Evolutionary conservation across 345 rosid species (phyloP).

Genomic region (Mangifera indica): DNA sequence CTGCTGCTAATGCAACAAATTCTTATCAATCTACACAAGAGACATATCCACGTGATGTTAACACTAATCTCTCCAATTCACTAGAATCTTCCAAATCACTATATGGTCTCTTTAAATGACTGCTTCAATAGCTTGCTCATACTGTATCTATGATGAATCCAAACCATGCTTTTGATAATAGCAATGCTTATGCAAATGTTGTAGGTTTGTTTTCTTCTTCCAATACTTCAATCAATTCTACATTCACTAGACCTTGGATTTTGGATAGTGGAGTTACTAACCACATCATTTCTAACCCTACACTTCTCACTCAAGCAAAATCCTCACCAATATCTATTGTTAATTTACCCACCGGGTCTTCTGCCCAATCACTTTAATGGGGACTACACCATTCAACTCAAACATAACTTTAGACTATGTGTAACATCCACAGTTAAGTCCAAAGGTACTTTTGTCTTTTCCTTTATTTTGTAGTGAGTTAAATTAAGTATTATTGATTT

Average conservation of each 20-base stretch:
- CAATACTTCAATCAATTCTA: not conserved
- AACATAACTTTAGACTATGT: too few relatives aligned
- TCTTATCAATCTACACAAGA: not conserved
- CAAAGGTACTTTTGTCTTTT: too few relatives aligned
- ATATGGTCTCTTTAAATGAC: not conserved
- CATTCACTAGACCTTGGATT: not conserved
- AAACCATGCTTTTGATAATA: not conserved
- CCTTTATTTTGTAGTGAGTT: too few relatives aligned
- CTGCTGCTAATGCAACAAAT: not conserved
- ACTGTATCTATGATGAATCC: not conserved
- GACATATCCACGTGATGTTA: not conserved
- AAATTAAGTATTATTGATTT: too few relatives aligned
- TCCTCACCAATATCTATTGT: too few relatives aligned
- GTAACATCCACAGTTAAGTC: too few relatives aligned
- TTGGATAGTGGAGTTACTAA: not conserved
- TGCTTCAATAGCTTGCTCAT: not conserved
- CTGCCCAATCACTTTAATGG: too few relatives aligned
- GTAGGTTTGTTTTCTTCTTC: not conserved
- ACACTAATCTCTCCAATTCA: too few relatives aligned
- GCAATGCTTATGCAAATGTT: not conserved
- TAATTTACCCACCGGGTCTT: too few relatives aligned
- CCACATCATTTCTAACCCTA: slow-evolving; percentile 5
- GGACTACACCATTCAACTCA: too few relatives aligned
- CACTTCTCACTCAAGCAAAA: not conserved
- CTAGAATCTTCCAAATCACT: too few relatives aligned